Evolutionary conservation across 2,329 filamentous ascomycete species (phyloP).

Genomic region (Neurospora sp.): DNA sequence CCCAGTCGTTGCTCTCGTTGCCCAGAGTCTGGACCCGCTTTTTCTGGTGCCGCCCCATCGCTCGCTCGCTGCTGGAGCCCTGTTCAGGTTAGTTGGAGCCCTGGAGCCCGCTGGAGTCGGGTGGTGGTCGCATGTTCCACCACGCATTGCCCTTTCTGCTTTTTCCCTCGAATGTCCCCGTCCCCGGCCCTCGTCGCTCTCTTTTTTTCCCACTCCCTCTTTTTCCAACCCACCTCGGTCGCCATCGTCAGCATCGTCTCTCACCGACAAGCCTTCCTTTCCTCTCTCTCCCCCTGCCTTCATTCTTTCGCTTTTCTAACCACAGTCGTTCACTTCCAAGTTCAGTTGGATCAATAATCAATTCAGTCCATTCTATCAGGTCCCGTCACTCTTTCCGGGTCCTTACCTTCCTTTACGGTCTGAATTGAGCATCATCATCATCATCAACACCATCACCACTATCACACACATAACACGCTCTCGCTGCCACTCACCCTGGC

Average conservation of each 20-base stretch:
- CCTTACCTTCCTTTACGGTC: conserved; percentile 31
- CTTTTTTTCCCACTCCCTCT: conserved; percentile 20
- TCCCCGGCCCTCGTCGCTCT: conserved; percentile 21
- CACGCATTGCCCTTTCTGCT: conserved; percentile 12
- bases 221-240: conserved; percentile 18
- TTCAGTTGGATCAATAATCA: conserved; percentile 22
- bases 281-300: conserved; percentile 17
- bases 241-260: conserved; percentile 15
- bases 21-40: conserved; percentile 10
- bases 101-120: conserved; percentile 6
- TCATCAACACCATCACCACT: conserved; percentile 5
- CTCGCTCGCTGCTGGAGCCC: conserved; percentile 18
- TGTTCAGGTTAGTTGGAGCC: neutral
- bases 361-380: conserved; percentile 29
- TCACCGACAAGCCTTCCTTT: conserved; percentile 17
- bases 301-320: conserved; percentile 35
- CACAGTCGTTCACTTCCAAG: conserved; percentile 38
- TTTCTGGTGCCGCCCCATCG: conserved; percentile 12
- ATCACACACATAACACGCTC: conserved; percentile 5
- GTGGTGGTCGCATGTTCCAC: neutral
- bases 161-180: conserved; percentile 21
- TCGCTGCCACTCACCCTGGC: conserved; percentile 4
- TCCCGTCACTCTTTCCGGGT: conserved; percentile 45
- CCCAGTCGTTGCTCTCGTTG: conserved; percentile 2
- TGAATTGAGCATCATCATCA: conserved; percentile 16